Base-by-base conservation (phyloP, 331 rosid species). In the Prunus yedoensis region DNA sequence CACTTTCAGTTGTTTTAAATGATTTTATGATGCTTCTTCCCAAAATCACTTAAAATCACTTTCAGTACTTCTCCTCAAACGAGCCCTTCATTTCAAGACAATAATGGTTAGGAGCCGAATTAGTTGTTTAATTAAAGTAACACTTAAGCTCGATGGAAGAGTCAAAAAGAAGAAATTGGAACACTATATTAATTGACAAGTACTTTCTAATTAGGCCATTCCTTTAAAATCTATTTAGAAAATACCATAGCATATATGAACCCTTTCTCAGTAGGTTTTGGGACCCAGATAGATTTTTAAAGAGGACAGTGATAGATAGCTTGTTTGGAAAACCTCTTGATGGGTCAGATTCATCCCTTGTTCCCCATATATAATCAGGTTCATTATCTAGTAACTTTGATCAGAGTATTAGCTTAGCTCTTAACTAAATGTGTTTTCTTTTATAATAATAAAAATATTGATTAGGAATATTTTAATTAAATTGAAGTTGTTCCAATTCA, bases 241-340 rank as follows among this genome's bases (percentile, higher is more conserved):
- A 6, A 50, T 64, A 10, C 21, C 50, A 59, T 69, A 69, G 16
- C 60, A 68, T 10, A 21, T 0, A 38, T 38, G 43, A 18, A 56
- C 35, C 25, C 16, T 57, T 41, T 47, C 69, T 47, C 79, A 58
- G 47, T 47, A 66, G 52, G 10, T 66, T 6, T 62, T 30, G 62
- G 71, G 61, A 15, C 53, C 78, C 70, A 16, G 27, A 63, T 35
- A 15, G 73, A 75, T 53, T 51, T 49, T 75, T 61, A 18, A 35
- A 46, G 46, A 45, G 43, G 11, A 62, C 9, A 4, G 10, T 2
- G n/a, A 72, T 43, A 58, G 27, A 41, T 25, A 62, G 14, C 46
- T 73, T 43, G 56, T 57, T 25, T 4, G 8, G 27, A 50, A 73
- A 72, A 57, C 43, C 41, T 72, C 60, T 72, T 72, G 10, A 72